These are phyloP conservation scores for Leccinum discolor DNA, from an alignment of 1,284 basidiomycete genomes.

Conservation along the genomic window DNA sequence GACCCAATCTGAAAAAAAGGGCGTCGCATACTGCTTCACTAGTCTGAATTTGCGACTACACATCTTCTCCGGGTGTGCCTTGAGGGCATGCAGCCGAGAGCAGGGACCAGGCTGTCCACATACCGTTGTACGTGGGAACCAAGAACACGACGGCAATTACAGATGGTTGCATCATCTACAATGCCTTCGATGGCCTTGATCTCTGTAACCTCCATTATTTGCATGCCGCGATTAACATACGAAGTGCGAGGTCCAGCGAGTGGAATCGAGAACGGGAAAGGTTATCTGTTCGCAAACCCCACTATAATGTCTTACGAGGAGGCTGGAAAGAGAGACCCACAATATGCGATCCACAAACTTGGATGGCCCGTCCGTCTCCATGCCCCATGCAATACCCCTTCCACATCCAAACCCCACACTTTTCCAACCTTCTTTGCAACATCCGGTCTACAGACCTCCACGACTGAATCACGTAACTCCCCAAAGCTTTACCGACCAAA, in stretches of 20 bases:
- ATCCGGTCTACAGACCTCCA: conserved; percentile 36
- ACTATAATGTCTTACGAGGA: neutral
- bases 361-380: conserved; percentile 34
- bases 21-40: neutral
- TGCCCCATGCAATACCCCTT: conserved; percentile 44
- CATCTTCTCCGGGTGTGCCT: neutral
- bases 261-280: conserved; percentile 33
- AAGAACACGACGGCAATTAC: neutral
- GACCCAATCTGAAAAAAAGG: neutral
- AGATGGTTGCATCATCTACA: conserved; percentile 3
- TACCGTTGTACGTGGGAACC: neutral
- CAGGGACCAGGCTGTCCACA: neutral
- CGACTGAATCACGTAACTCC: conserved; percentile 30
- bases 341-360: conserved; percentile 37
- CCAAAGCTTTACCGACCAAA: conserved; percentile 19
- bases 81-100: neutral
- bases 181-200: conserved; percentile 11
- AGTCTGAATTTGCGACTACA: neutral
- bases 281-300: conserved; percentile 25
- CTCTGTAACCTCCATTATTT: conserved; percentile 18
- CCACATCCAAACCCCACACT: conserved; percentile 46
- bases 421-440: conserved; percentile 38
- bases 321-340: conserved; percentile 14
- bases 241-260: conserved; percentile 38
- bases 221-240: conserved; percentile 16